phyloP scores from a whole-genome alignment of 2,329 filamentous ascomycete genomes.

The Exophiala lecanii-corni region DNA sequence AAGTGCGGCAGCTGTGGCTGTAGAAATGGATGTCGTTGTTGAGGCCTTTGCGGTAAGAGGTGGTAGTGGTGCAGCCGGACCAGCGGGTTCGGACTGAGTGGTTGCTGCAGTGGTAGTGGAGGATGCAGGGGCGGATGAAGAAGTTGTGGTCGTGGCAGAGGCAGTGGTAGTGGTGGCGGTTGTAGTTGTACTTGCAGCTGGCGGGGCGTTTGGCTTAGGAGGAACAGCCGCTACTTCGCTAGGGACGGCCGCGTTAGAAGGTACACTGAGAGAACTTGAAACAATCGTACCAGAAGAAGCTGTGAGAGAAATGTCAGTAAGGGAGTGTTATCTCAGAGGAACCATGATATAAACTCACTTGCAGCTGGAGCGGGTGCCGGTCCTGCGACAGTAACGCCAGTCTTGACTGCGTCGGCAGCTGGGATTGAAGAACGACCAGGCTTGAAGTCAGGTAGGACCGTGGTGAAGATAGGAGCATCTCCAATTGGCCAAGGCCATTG shows the following conservation, averaged over 20 bases:
- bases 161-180: slow-evolving; percentile 2
- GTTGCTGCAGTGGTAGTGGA: slow-evolving; percentile 2
- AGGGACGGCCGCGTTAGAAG: slow-evolving; percentile 19
- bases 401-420: slow-evolving; percentile 19
- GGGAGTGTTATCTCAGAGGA: background rate
- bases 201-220: slow-evolving; percentile 10
- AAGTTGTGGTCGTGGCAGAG: slow-evolving; percentile 3
- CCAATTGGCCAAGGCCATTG: slow-evolving; percentile 4
- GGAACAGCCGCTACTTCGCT: slow-evolving; percentile 14
- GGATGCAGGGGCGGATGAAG: background rate
- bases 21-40: slow-evolving; percentile 3
- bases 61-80: slow-evolving; percentile 1
- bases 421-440: slow-evolving; percentile 24
- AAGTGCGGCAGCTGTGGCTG: slow-evolving; percentile 1
- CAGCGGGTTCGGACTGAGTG: slow-evolving; percentile 4
- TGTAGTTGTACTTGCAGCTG: slow-evolving; percentile 2
- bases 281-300: slow-evolving; percentile 17
- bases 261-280: slow-evolving; percentile 16
- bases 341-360: slow-evolving; percentile 7
- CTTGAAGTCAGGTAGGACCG: slow-evolving; percentile 13
- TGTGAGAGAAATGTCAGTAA: slow-evolving; percentile 1
- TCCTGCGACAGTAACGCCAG: slow-evolving; percentile 17
- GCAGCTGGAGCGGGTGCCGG: slow-evolving; percentile 6
- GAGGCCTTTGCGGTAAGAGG: slow-evolving; percentile 3
- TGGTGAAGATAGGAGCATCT: slow-evolving; percentile 11